Evolutionary conservation across 768 basidiomycete genomes (phyloP), one percentile per base, ranked within the genome.

Genomic region (Mycena leptocephala): DNA sequence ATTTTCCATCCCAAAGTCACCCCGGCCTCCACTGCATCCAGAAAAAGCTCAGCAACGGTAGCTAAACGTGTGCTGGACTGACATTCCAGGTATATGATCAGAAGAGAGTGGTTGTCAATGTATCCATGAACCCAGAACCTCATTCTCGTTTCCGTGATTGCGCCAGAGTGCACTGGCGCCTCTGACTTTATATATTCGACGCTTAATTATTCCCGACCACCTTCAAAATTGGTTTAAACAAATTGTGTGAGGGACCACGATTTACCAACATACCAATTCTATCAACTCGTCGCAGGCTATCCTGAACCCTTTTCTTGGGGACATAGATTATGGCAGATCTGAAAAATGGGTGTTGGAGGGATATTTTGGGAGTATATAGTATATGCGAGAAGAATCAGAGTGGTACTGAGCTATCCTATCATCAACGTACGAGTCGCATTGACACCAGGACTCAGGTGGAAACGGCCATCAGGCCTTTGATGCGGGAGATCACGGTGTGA

Each of bases 121-220:
- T 81, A 79, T 3, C 82, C 83, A 63, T 83, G 83, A 9, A 82
- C 80, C 16, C 79, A 80, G 66, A 82, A 76, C 10, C 82, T 81
- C 81, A 39, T 81, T 83, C 51, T 83, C 82, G 62, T 83, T 80
- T 10, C 78, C 76, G 64, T 82, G 80, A 22, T 78, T 62, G 39
- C 82, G 82, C 81, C 81, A 82, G 0, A 80, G 71, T 0, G 73
- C 73, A 56, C 81, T 80, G 3, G 81, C 58, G 10, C 75, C 70
- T 14, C 74, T 72, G 0, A 81, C 80, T 8, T 76, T 68, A 62
- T 83, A 83, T 28, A 79, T 75, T 1, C 76, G 58, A 3, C 78
- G 69, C 33, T 74, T 73, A 37, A 76, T 72, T 1, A 69, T 66
- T 9, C 75, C 58, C 6, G 55, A 39, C 78, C 78, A 79, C 24